phyloP scores from a whole-genome alignment of 306 rosid species.

The Begonia loranthoides region DNA sequence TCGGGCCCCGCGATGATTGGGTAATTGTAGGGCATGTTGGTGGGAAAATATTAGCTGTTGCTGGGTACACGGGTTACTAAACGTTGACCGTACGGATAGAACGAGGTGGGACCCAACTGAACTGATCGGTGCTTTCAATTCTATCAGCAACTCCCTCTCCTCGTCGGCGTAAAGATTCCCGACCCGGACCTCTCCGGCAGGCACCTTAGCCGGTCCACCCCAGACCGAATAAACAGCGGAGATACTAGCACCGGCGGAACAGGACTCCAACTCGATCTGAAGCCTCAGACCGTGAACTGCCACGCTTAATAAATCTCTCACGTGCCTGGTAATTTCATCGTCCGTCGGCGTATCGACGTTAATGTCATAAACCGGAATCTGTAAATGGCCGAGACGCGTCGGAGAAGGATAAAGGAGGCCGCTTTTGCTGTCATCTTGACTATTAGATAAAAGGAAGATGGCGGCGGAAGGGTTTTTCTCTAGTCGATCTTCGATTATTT shows the following conservation, averaged over 20 bases:
- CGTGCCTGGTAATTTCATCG: constrained; percentile 27
- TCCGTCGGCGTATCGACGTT: constrained; percentile 25
- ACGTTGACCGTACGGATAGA: constrained; percentile 49
- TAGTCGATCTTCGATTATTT: constrained; percentile 82
- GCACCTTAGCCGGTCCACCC: constrained; percentile 34
- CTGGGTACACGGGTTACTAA: constrained; percentile 41
- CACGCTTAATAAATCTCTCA: constrained; percentile 39
- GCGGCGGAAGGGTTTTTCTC: constrained; percentile 56
- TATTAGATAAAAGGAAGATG: constrained; percentile 41
- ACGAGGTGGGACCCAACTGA: constrained; percentile 47
- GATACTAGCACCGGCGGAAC: constrained; percentile 37
- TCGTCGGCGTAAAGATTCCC: constrained; percentile 64
- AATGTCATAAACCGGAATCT: constrained; percentile 59
- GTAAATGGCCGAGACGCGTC: constrained; percentile 33
- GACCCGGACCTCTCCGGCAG: constrained; percentile 23
- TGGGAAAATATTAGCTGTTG: constrained; percentile 26
- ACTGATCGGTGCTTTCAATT: constrained; percentile 46
- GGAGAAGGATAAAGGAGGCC: constrained; percentile 10
- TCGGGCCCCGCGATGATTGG: constrained; percentile 59
- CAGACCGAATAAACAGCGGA: constrained; percentile 50
- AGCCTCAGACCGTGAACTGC: constrained; percentile 57
- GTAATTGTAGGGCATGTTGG: constrained; percentile 42
- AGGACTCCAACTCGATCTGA: constrained; percentile 41
- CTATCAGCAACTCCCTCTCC: constrained; percentile 55
- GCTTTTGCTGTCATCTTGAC: constrained; percentile 15